Conservation (phyloP, 495 filamentous ascomycete species). For the Xylaria castorea region DNA sequence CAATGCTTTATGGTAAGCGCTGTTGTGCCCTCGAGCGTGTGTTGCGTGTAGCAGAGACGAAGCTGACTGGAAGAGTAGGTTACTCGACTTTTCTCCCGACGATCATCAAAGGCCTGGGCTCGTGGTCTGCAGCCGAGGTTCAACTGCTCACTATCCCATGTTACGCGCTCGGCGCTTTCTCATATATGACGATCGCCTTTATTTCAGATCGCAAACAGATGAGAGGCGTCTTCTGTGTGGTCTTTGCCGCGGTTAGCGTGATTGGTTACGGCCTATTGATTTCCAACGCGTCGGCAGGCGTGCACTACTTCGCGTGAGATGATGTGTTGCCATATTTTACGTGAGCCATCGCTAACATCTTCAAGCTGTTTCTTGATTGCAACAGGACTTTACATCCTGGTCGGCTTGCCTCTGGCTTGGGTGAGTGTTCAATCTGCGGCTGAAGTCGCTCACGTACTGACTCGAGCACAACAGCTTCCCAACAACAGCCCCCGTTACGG, state of each 20-base stretch:
- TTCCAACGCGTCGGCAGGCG: conserved; percentile 61
- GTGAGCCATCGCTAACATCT: conserved; percentile 24
- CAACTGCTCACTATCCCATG: conserved; percentile 82
- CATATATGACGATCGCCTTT: conserved; percentile 66
- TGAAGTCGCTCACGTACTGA: conserved; percentile 19
- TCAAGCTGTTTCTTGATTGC: conserved; percentile 72
- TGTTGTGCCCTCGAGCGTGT: neutral
- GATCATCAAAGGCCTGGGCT: conserved; percentile 72
- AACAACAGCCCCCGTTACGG: conserved; percentile 69
- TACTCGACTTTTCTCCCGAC: conserved; percentile 80
- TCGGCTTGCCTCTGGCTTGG: conserved; percentile 77
- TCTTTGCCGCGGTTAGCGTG: conserved; percentile 65
- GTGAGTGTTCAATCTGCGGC: conserved; percentile 32
- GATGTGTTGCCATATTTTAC: neutral
- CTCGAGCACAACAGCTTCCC: conserved; percentile 41
- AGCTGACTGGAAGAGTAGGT: conserved; percentile 40
- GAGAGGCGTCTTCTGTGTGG: conserved; percentile 65
- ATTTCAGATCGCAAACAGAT: conserved; percentile 67
- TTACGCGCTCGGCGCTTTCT: conserved; percentile 71
- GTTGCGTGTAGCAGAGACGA: neutral
- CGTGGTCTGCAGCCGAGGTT: conserved; percentile 65
- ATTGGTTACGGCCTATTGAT: conserved; percentile 73
- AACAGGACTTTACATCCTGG: conserved; percentile 71
- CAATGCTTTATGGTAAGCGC: conserved; percentile 69
- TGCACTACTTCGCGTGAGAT: conserved; percentile 66